Evolutionary conservation across 768 basidiomycete species (phyloP).

Genomic region (Boletus coccyginus): DNA sequence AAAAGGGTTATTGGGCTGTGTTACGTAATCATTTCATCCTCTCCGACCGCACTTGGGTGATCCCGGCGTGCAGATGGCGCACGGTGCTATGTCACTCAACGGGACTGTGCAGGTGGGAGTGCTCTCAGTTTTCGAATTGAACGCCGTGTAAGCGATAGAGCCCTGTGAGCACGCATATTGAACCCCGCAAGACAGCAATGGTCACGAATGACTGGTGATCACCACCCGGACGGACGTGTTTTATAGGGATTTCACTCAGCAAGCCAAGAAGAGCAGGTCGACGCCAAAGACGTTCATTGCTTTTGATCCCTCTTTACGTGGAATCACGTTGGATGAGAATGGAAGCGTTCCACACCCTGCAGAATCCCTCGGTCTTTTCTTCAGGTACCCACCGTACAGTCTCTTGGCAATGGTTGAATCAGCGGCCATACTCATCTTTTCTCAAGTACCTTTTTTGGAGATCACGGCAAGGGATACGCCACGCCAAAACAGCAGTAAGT

Average conservation of each 20-base stretch:
- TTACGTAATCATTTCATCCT: too few relatives aligned
- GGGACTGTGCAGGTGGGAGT: too few relatives aligned
- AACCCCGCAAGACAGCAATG: too few relatives aligned
- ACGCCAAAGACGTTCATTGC: background rate
- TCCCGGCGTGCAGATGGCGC: too few relatives aligned
- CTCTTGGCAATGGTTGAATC: background rate
- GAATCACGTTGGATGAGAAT: background rate
- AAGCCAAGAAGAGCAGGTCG: background rate
- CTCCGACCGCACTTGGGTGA: too few relatives aligned
- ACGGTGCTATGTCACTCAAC: too few relatives aligned
- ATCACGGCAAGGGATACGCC: constrained; percentile 24
- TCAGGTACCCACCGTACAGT: constrained; percentile 49
- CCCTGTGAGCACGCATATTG: too few relatives aligned
- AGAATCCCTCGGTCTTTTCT: constrained; percentile 49
- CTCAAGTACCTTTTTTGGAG: constrained; percentile 64
- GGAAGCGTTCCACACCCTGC: background rate
- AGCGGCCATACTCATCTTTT: background rate
- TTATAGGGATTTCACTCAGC: constrained; percentile 48
- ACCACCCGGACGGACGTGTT: too few relatives aligned
- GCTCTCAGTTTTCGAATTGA: too few relatives aligned
- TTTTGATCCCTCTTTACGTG: background rate
- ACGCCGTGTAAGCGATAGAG: too few relatives aligned
- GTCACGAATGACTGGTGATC: constrained; percentile 8
- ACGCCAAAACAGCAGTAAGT: constrained; percentile 66
- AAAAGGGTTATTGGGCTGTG: too few relatives aligned